Evolutionary conservation across 192 early-diverging fungal species (phyloP), one percentile per base, ranked within the genome.

Genomic region (Coemansia sp.): DNA sequence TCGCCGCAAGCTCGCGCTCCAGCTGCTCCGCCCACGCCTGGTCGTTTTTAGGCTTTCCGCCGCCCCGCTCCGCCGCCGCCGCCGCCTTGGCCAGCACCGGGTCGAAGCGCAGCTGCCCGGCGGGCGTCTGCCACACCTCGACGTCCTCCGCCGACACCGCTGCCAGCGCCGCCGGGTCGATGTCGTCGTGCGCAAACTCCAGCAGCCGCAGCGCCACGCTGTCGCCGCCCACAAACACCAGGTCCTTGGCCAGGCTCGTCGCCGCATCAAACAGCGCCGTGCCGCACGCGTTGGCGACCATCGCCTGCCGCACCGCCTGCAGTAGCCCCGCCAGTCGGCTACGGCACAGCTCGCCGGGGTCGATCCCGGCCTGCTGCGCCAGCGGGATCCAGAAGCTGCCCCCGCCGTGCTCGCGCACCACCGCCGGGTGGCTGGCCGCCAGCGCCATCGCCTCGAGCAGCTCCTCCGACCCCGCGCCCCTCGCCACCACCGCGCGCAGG

Each of bases 311-410:
- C 17, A 90, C 83, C 1, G 82, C 65, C 39, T 82, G 77, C 56
- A 76, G 60, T 40, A 91, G 84, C 35, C 58, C 70, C 1, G 67
- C 46, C 14, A 73, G 71, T 35, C 79, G 68, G 20, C 68, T 65
- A 42, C 77, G 46, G 39, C 86, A 87, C 20, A 91, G 75, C 19
- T 89, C 86, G 11, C 87, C 87, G 22, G 91, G 91, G 64, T 93
- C 86, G 19, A 90, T 74, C n/a, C 85, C 77, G 14, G 89, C 82
- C 14, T 90, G 85, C 79, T 92, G 94, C 62, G 91, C 87, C 32
- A 97, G 84, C 11, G 88, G 77, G 60, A 98, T 89, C 96, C 96
- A 98, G 59, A 91, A 79, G 59, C 95, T 92, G 43, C 85, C 82
- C 43, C 89, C 86, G 11, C 85, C 82, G 22, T 83, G 81, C 15